These are phyloP conservation scores for Trichophyton equinum DNA, from an alignment of 2,329 filamentous ascomycete genomes.

Conservation along the genomic window DNA sequence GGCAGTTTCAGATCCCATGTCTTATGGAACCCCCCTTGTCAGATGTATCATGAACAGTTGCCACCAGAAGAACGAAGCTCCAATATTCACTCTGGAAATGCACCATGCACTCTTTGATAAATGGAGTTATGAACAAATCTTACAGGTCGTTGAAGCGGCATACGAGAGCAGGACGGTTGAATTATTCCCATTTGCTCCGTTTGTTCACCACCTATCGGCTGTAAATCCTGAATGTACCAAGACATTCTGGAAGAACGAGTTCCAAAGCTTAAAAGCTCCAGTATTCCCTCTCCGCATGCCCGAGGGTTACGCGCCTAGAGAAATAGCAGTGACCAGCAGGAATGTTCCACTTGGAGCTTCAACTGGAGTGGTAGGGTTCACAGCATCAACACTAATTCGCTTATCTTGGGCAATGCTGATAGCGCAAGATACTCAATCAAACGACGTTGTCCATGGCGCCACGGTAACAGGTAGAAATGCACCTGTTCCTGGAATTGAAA, in stretches of 20 bases:
- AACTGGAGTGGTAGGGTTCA: neutral
- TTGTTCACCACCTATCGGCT: conserved; percentile 4
- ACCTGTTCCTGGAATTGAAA: conserved; percentile 25
- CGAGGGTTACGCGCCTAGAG: neutral
- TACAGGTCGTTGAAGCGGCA: conserved; percentile 5
- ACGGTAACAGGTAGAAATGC: conserved; percentile 32
- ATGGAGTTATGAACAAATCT: conserved; percentile 17
- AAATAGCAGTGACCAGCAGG: neutral
- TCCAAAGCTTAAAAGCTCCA: neutral
- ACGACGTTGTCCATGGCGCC: conserved; percentile 32
- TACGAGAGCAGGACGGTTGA: conserved; percentile 7
- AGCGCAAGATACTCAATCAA: conserved; percentile 13
- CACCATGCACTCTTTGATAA: conserved; percentile 37
- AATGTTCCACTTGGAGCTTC: neutral
- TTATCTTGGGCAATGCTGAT: conserved; percentile 7
- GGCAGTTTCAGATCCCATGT: neutral
- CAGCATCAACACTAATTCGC: conserved; percentile 7
- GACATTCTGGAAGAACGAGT: conserved; percentile 7
- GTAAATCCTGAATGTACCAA: neutral
- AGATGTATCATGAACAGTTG: neutral
- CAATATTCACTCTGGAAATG: conserved; percentile 25
- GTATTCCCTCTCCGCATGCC: neutral
- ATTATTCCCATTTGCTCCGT: conserved; percentile 4
- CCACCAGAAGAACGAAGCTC: conserved; percentile 1
- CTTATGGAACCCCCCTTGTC: neutral